phyloP scores from a whole-genome alignment of 176 grass and related monocot genomes.

The Metroxylon sagu region DNA sequence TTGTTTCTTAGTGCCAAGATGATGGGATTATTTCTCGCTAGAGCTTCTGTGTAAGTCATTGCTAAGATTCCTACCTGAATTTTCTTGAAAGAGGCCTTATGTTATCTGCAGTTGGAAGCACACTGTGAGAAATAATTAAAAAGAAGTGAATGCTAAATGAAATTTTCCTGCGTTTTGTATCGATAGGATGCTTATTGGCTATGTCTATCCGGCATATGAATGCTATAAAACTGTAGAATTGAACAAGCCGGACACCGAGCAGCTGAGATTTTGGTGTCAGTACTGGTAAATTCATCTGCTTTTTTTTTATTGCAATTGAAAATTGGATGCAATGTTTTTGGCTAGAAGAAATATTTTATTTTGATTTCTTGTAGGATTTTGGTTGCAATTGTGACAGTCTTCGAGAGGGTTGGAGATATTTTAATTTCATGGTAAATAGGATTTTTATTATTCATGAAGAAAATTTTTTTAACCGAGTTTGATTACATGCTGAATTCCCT shows the following conservation, averaged over 20 bases:
- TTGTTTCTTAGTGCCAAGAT: constrained; percentile 17
- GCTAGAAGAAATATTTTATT: not conserved
- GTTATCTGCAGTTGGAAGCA: too few relatives aligned
- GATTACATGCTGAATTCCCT: not conserved
- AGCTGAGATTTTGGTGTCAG: constrained; percentile 70
- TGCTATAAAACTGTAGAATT: constrained; percentile 78
- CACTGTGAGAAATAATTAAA: too few relatives aligned
- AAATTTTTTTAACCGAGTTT: too few relatives aligned
- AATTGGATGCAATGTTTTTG: too few relatives aligned
- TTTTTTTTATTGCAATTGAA: not conserved
- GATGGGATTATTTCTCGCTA: constrained; percentile 48
- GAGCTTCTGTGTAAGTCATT: constrained; percentile 48
- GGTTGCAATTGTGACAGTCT: constrained; percentile 42
- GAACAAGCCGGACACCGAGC: constrained; percentile 40
- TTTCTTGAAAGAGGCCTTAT: too few relatives aligned
- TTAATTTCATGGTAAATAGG: constrained; percentile 37
- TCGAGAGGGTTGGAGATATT: constrained; percentile 41
- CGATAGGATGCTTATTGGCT: constrained; percentile 43
- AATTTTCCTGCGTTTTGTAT: not conserved
- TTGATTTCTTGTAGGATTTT: constrained; percentile 44
- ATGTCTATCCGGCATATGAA: constrained; percentile 63
- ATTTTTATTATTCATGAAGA: not conserved
- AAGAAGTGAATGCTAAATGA: not conserved
- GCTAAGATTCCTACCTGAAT: too few relatives aligned
- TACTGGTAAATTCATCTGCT: constrained; percentile 44